These are phyloP conservation scores for Amoebophrya sp. DNA, from an alignment of 169 alveolate genomes.

Conservation along the genomic window DNA sequence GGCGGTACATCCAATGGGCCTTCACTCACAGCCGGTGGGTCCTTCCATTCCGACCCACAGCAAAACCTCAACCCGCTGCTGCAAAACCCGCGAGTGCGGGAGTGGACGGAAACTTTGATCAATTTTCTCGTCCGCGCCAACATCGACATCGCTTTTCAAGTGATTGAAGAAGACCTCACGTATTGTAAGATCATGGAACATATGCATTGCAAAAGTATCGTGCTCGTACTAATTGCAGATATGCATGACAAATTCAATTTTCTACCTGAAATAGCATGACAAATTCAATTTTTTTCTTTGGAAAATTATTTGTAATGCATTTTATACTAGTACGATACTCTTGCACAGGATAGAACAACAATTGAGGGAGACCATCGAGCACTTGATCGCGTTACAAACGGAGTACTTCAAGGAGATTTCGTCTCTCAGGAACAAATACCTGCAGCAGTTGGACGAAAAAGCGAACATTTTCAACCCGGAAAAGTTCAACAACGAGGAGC, in stretches of 20 bases:
- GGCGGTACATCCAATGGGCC: too few relatives aligned
- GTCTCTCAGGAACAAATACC: not conserved
- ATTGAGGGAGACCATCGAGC: not conserved
- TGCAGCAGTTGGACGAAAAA: not conserved
- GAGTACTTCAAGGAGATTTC: not conserved
- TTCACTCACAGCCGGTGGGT: too few relatives aligned
- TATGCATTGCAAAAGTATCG: too few relatives aligned
- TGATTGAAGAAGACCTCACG: not conserved
- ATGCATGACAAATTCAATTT: too few relatives aligned
- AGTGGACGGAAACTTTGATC: not conserved
- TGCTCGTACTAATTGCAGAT: not conserved
- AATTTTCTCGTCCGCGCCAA: not conserved
- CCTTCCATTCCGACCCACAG: too few relatives aligned
- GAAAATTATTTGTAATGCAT: too few relatives aligned
- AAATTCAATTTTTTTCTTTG: too few relatives aligned
- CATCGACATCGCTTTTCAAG: not conserved
- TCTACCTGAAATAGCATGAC: too few relatives aligned
- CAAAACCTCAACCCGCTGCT: too few relatives aligned
- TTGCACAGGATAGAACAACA: too few relatives aligned
- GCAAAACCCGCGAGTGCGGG: not conserved
- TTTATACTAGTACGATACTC: too few relatives aligned
- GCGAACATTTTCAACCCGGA: not conserved
- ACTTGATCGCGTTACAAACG: not conserved
- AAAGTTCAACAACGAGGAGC: not conserved
- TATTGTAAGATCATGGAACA: not conserved